These are phyloP conservation scores for Dactylonectria macrodidyma DNA, from an alignment of 2,329 filamentous ascomycete genomes.

Conservation along the genomic window DNA sequence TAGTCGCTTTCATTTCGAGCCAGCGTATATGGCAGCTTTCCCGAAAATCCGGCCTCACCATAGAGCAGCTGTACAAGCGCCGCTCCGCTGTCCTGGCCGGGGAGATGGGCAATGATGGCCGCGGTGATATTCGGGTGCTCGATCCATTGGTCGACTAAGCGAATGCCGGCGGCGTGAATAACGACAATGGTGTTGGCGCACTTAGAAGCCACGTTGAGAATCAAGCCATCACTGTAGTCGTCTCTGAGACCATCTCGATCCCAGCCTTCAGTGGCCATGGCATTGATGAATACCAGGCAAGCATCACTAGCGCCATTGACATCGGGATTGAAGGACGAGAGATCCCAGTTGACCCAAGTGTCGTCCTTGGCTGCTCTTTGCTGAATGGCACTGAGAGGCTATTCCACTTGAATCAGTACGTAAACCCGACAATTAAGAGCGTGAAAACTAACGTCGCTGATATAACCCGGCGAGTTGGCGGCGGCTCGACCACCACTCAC, in stretches of 20 bases:
- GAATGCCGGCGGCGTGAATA: slow-evolving; percentile 74
- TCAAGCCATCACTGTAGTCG: slow-evolving; percentile 73
- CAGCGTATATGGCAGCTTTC: slow-evolving; percentile 75
- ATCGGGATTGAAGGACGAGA: slow-evolving; percentile 49
- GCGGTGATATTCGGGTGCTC: slow-evolving; percentile 76
- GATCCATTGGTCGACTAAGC: slow-evolving; percentile 74
- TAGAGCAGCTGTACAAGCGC: slow-evolving; percentile 71
- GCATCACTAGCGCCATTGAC: slow-evolving; percentile 62
- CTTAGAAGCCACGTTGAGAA: slow-evolving; percentile 71
- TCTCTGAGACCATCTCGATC: slow-evolving; percentile 77
- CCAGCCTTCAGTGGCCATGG: slow-evolving; percentile 84
- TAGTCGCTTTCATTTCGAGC: slow-evolving; percentile 69
- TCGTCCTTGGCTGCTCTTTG: slow-evolving; percentile 65
- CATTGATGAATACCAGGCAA: slow-evolving; percentile 87
- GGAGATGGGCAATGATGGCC: slow-evolving; percentile 73
- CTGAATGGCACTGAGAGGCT: slow-evolving; percentile 71
- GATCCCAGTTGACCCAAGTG: slow-evolving; percentile 68
- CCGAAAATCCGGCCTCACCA: slow-evolving; percentile 68
- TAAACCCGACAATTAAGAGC: no score
- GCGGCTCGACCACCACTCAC: slow-evolving; percentile 67
- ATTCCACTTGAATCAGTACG: slow-evolving; percentile 29
- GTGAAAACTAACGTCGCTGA: slow-evolving; percentile 58
- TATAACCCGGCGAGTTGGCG: slow-evolving; percentile 65
- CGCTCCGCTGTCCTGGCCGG: slow-evolving; percentile 75
- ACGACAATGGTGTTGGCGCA: slow-evolving; percentile 77